Evolutionary conservation across 768 basidiomycete species (phyloP), one percentile per base, ranked within the genome.

Genomic region (Amyloporia xantha): DNA sequence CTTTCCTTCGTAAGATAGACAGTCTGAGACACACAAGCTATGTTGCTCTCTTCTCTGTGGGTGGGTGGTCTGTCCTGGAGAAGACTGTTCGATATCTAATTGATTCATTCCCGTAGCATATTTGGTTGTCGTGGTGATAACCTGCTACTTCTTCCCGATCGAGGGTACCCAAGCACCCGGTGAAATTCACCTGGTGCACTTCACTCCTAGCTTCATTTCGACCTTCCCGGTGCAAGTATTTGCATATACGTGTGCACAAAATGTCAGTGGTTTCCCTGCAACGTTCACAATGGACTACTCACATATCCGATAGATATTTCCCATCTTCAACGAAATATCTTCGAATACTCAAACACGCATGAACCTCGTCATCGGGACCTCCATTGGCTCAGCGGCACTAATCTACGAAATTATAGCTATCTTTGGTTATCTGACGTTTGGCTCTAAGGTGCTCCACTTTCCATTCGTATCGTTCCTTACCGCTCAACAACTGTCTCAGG

Each of bases 221-320:
- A 91, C 82, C 1, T 89, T 96, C 69, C 95, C 95, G 0, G 89
- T 98, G 23, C 94, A 92, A 64, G 85, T 94, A 13, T 93, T 93
- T 67, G 87, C 88, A 3, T 92, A 84, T 64, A 95, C 92, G 2
- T 96, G 94, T 62, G 78, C 88, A 12, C 92, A 95, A 73, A 95
- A 95, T 61, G 92, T 93, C 63, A 56, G 82, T 59, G 25, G 23
- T 25, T 15, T 3, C 27, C 3, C 4, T 37, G 17, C 25, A n/a
- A 2, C 12, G 5, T 36, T 19, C 5, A 25, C 39, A 28, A 36
- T 44, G 12, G 19, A 9, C 13, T 41, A 17, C 21, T 15, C 6
- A 37, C 20, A 4, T 25, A 11, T 24, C 39, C 6, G 20, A 17
- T 13, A 98, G 90, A 68, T 98, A 15, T 96, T 97, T 67, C 90